Percentiles rank a stretch among this genome's conserved stretches.
Evolutionary conservation across 305 asterid genomes (phyloP).

Genomic region (Fraxinus platypoda): DNA sequence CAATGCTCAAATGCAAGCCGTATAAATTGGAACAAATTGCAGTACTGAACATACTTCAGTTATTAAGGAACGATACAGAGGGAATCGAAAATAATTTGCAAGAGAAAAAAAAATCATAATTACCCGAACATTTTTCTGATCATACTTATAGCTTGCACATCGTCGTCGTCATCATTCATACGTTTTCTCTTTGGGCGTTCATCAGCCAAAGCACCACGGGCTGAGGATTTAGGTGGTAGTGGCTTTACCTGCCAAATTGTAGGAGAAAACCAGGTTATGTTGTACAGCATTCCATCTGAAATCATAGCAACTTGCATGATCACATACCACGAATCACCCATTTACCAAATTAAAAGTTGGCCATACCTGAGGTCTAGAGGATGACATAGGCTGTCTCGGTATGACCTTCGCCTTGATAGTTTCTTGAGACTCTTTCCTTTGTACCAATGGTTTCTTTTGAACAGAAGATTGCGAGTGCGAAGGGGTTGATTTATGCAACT

Average conservation of each 20-base stretch:
- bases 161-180: conserved; percentile 44
- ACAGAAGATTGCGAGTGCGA: conserved; percentile 35
- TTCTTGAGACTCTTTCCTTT: conserved; percentile 39
- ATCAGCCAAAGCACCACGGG: conserved; percentile 37
- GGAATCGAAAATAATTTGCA: neutral
- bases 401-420: conserved; percentile 46
- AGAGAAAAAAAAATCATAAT: neutral
- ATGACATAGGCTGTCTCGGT: conserved; percentile 41
- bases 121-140: conserved; percentile 74
- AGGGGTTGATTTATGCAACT: conserved; percentile 35
- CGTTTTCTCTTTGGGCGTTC: conserved; percentile 54
- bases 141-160: conserved; percentile 36
- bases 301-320: neutral
- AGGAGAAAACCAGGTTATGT: neutral
- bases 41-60: neutral
- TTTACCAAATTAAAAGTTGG: neutral
- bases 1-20: neutral
- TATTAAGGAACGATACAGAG: neutral
- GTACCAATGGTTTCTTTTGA: conserved; percentile 42
- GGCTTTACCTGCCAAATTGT: conserved; percentile 46
- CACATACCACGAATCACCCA: neutral
- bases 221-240: conserved; percentile 42
- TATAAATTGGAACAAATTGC: neutral
- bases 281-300: neutral
- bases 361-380: conserved; percentile 53